Base-by-base conservation (phyloP, 1,284 basidiomycete genomes). In the Ganoderma lucidum region DNA sequence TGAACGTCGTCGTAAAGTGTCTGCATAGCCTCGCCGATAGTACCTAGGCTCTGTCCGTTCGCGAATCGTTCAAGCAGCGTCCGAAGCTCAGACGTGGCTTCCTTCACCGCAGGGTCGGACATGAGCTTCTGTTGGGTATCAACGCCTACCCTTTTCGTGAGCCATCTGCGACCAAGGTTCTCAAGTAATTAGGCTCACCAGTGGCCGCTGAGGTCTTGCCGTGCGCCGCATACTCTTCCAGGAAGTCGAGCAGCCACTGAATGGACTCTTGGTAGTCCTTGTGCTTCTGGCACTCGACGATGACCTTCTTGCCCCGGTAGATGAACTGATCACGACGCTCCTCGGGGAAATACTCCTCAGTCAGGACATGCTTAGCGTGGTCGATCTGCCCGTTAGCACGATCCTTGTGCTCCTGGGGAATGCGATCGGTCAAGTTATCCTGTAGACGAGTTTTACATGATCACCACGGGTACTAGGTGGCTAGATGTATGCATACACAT, bases 271-370 rank as follows among this genome's bases (percentile, higher is more conserved):
- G 94, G 82, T 98, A 98, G 78, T 97, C 94, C 69, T 91, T 87
- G 82, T 97, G 95, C 78, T 93, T 90, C 83, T 98, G 97, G 81
- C 95, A 96, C 81, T 98, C 97, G 69, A 96, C 86, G 71, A 98
- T 88, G 53, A 96, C 89, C 87, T 93, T 95, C 84, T 94, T 94
- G 35, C 87, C 84, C 14, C 93, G 87, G 81, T 88, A 94, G 76
- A 95, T 90, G 80, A 93, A 94, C 75, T 91, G 92, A 67, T 96
- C 93, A 30, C 95, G 86, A 41, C 95, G 85, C 82, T 96, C 95
- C 78, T 94, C 85, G 12, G 95, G 95, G 87, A 97, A 96, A 79
- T 93, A 93, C 55, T 97, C 92, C 70, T 93, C 91, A 30, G 83
- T 83, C 69, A 96, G 78, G 80, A 95, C 94, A 63, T 89, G 82